phyloP scores from a whole-genome alignment of 495 filamentous ascomycete species.

The Talaromyces trachyspermus region DNA sequence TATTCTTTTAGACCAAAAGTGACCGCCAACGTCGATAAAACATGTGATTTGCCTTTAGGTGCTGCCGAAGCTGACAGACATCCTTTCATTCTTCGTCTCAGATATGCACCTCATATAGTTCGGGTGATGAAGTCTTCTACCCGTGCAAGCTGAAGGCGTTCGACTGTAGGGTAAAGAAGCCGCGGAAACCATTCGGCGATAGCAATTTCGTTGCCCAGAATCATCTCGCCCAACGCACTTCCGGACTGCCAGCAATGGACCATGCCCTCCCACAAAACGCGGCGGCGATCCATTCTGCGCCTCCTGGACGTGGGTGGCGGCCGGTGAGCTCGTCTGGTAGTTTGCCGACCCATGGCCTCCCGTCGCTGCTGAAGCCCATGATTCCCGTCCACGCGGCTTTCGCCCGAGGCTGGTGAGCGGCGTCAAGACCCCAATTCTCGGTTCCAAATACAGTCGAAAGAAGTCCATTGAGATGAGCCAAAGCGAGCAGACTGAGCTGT shows the following conservation, averaged over 20 bases:
- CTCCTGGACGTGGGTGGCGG: constrained; percentile 17
- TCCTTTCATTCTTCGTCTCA: not conserved
- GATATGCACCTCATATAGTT: not conserved
- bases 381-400: constrained; percentile 71
- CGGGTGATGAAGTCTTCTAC: not conserved
- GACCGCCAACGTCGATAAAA: not conserved
- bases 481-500: constrained; percentile 24
- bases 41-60: not conserved
- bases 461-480: constrained; percentile 27
- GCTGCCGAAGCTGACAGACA: not conserved
- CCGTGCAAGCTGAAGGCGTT: not conserved
- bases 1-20: not conserved
- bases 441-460: constrained; percentile 23
- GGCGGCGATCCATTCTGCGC: constrained; percentile 48
- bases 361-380: constrained; percentile 71
- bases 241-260: constrained; percentile 65
- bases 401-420: constrained; percentile 35
- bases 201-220: constrained; percentile 33
- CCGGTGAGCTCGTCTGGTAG: constrained; percentile 39
- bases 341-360: constrained; percentile 58
- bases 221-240: constrained; percentile 57
- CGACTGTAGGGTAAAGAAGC: not conserved
- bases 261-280: constrained; percentile 80
- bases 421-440: constrained; percentile 24
- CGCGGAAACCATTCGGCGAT: constrained; percentile 30